These are phyloP conservation scores for Daedaleopsis sinensis DNA, from an alignment of 768 basidiomycete species.

Conservation along the genomic window DNA sequence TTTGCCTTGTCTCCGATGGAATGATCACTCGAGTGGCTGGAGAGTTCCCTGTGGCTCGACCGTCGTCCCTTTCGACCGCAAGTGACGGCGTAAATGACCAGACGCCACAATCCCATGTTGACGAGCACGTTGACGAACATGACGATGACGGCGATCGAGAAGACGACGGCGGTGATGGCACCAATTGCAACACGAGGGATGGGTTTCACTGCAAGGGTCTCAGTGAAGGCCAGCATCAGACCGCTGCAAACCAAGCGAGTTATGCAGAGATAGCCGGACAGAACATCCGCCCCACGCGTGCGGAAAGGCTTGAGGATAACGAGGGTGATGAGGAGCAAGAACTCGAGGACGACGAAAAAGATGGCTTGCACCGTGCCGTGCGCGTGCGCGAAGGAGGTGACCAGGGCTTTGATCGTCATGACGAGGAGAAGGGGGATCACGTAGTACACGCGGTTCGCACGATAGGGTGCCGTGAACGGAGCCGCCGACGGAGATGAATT, in stretches of 20 bases:
- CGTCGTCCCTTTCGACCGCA: constrained; percentile 16
- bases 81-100: constrained; percentile 20
- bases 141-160: constrained; percentile 69
- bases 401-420: constrained; percentile 66
- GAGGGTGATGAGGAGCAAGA: constrained; percentile 54
- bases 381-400: constrained; percentile 66
- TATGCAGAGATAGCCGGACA: constrained; percentile 66
- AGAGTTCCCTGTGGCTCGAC: constrained; percentile 19
- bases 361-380: constrained; percentile 73
- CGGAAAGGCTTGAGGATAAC: constrained; percentile 63
- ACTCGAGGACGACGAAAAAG: constrained; percentile 67
- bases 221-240: constrained; percentile 76
- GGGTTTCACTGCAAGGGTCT: constrained; percentile 60
- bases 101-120: constrained; percentile 29
- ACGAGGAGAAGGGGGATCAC: constrained; percentile 58
- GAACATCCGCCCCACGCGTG: constrained; percentile 70
- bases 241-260: constrained; percentile 71
- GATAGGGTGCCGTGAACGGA: constrained; percentile 70
- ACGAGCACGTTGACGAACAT: constrained; percentile 60
- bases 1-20: constrained; percentile 25
- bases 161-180: constrained; percentile 70
- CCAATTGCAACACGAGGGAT: constrained; percentile 87
- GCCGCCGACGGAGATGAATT: constrained; percentile 40
- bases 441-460: constrained; percentile 68
- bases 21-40: constrained; percentile 22